phyloP scores from a whole-genome alignment of 352 stramenopile genomes.

The Pythium aristosporum region DNA sequence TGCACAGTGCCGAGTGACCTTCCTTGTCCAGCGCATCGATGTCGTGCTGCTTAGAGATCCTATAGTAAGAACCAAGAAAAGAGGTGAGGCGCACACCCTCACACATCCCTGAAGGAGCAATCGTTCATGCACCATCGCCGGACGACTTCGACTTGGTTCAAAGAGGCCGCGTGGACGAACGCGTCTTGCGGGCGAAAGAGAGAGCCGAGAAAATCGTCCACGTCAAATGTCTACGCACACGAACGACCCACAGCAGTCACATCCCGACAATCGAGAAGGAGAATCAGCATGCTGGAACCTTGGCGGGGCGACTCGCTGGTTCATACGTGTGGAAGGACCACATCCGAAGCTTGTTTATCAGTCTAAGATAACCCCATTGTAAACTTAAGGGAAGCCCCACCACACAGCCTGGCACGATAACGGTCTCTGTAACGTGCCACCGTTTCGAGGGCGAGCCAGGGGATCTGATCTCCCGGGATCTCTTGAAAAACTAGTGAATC shows the following conservation, averaged over 20 bases:
- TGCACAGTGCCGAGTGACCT: slow-evolving; percentile 43
- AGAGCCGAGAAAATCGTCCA: slow-evolving; percentile 30
- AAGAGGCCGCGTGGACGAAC: slow-evolving; percentile 64
- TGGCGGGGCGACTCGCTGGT: slow-evolving; percentile 6
- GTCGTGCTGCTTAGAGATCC: slow-evolving; percentile 49
- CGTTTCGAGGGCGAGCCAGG: slow-evolving; percentile 1
- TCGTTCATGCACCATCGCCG: slow-evolving; percentile 36
- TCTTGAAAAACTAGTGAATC: too few relatives aligned
- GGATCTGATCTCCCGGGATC: too few relatives aligned
- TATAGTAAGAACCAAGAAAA: background rate
- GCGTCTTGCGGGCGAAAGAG: slow-evolving; percentile 37
- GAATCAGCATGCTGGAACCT: slow-evolving; percentile 2
- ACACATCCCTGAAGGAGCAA: background rate
- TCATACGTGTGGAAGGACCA: slow-evolving; percentile 20
- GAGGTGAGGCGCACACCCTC: background rate
- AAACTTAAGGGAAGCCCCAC: too few relatives aligned
- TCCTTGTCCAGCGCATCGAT: slow-evolving; percentile 53
- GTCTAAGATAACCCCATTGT: too few relatives aligned
- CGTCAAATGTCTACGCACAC: slow-evolving; percentile 37
- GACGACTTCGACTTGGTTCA: slow-evolving; percentile 66
- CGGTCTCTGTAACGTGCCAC: background rate
- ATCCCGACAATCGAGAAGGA: background rate
- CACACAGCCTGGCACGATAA: background rate
- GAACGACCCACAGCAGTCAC: background rate
- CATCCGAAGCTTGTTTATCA: slow-evolving; percentile 1